phyloP scores from a whole-genome alignment of 495 filamentous ascomycete species.

The Neurospora intermedia region DNA sequence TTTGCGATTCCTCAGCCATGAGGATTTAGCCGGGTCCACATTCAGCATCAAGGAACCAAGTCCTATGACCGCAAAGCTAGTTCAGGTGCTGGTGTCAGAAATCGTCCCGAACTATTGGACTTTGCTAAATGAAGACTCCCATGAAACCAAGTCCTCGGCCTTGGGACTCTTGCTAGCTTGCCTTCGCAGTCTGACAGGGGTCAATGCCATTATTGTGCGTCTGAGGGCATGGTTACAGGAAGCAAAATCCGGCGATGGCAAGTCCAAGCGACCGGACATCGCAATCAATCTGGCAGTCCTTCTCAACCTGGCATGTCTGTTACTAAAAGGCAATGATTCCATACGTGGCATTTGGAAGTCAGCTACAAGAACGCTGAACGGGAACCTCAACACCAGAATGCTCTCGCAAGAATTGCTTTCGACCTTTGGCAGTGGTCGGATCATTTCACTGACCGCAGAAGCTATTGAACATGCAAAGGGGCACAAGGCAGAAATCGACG shows the following conservation, averaged over 20 bases:
- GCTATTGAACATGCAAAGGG: constrained; percentile 47
- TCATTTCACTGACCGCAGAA: constrained; percentile 65
- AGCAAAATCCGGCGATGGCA: constrained; percentile 23
- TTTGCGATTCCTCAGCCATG: constrained; percentile 43
- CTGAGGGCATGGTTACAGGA: constrained; percentile 44
- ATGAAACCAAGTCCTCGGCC: constrained; percentile 11
- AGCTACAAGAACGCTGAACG: constrained; percentile 5
- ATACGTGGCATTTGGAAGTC: constrained; percentile 42
- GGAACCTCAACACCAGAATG: constrained; percentile 6
- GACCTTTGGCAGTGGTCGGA: constrained; percentile 57
- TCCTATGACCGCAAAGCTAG: constrained; percentile 56
- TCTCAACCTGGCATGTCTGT: constrained; percentile 35
- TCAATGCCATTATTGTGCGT: constrained; percentile 56
- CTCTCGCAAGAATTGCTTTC: constrained; percentile 32
- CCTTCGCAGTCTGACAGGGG: constrained; percentile 59
- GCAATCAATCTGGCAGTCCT: constrained; percentile 30
- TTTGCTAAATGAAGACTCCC: constrained; percentile 38
- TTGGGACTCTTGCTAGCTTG: constrained; percentile 48
- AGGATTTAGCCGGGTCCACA: constrained; percentile 13
- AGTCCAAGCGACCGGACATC: constrained; percentile 23
- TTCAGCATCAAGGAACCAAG: constrained; percentile 55
- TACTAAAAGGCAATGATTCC: constrained; percentile 47
- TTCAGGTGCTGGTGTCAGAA: constrained; percentile 55
- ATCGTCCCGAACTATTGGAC: constrained; percentile 72
- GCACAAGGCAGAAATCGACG: constrained; percentile 1